Percentiles rank a stretch among this genome's conserved stretches.
These are phyloP conservation scores for Cercophora newfieldiana DNA, from an alignment of 495 filamentous ascomycete genomes.

Conservation along the genomic window DNA sequence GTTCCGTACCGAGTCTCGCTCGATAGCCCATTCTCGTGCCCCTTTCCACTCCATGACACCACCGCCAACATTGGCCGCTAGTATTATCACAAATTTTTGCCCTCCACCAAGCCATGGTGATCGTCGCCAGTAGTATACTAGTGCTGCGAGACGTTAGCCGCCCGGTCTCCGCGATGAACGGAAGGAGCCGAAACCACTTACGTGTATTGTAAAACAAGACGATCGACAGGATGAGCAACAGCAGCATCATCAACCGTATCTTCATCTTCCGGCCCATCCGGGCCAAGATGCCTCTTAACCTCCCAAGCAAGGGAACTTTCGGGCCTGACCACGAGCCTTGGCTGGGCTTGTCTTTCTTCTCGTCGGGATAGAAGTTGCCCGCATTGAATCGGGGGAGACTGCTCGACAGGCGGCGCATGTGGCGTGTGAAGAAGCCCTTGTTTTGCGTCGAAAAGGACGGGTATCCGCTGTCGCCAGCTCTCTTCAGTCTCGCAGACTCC, in stretches of 20 bases:
- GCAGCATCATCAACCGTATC: slow-evolving; percentile 57
- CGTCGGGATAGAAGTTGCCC: slow-evolving; percentile 43
- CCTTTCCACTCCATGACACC: slow-evolving; percentile 99
- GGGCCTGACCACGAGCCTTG: slow-evolving; percentile 42
- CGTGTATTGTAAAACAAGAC: slow-evolving; percentile 69
- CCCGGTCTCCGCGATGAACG: background rate
- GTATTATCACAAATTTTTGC: slow-evolving; percentile 87
- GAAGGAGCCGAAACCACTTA: slow-evolving; percentile 42
- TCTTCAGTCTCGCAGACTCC: slow-evolving; percentile 79
- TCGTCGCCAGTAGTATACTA: slow-evolving; percentile 52
- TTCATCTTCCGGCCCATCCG: slow-evolving; percentile 53
- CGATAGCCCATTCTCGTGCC: slow-evolving; percentile 94
- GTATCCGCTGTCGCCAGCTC: slow-evolving; percentile 64
- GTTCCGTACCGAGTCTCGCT: slow-evolving; percentile 92
- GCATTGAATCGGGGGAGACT: slow-evolving; percentile 70
- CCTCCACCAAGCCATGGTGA: slow-evolving; percentile 69
- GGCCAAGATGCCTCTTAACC: slow-evolving; percentile 36
- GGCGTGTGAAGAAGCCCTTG: slow-evolving; percentile 74
- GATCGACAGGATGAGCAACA: slow-evolving; percentile 62
- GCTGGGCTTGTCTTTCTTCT: slow-evolving; percentile 76
- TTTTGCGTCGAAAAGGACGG: slow-evolving; percentile 81
- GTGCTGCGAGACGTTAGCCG: slow-evolving; percentile 31
- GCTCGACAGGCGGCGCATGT: slow-evolving; percentile 71
- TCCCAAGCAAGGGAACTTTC: slow-evolving; percentile 42
- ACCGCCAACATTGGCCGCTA: slow-evolving; percentile 91